Conservation (phyloP, 2,329 filamentous ascomycete species). For the Alternaria novae-zelandiae region DNA sequence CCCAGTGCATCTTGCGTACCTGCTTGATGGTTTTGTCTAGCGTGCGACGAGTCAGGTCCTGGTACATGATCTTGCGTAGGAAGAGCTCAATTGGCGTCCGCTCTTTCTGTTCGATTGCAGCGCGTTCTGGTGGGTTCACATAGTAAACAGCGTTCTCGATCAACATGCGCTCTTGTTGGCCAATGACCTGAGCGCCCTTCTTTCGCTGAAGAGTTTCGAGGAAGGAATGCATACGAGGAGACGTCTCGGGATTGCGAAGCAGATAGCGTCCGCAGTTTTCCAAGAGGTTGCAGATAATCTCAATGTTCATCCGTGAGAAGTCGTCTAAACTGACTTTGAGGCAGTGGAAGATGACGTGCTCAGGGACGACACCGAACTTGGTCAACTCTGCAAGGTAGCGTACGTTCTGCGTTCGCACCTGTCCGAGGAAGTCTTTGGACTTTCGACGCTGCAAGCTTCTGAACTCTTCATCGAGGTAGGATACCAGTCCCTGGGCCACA, state of each 20-base stretch:
- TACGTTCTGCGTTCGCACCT: conserved; percentile 91
- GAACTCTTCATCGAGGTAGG: conserved; percentile 95
- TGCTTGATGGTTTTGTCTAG: conserved; percentile 94
- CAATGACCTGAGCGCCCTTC: conserved; percentile 93
- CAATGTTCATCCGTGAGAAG: conserved; percentile 98
- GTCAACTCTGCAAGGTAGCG: conserved; percentile 97
- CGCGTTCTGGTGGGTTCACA: conserved; percentile 91
- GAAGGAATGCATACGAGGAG: conserved; percentile 91
- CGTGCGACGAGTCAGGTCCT: conserved; percentile 92
- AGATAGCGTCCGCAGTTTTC: conserved; percentile 97
- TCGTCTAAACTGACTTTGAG: conserved; percentile 97
- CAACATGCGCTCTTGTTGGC: conserved; percentile 95
- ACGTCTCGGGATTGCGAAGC: conserved; percentile 88
- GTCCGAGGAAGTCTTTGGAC: conserved; percentile 95
- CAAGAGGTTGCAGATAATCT: conserved; percentile 93
- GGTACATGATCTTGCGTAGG: conserved; percentile 88
- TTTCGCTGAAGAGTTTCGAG: conserved; percentile 94
- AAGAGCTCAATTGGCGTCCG: conserved; percentile 91
- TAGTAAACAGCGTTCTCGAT: conserved; percentile 99
- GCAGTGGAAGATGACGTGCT: conserved; percentile 98
- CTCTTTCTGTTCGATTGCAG: conserved; percentile 96
- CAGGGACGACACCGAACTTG: conserved; percentile 96
- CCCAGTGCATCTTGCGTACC: conserved; percentile 95
- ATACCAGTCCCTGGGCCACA: conserved; percentile 87
- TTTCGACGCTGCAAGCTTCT: conserved; percentile 95